A percentile compares a stretch with the other conserved stretches of the same genome.
These are phyloP conservation scores for Spirogloea muscicola DNA, from an alignment of 139 green algal genomes.

Conservation along the genomic window DNA sequence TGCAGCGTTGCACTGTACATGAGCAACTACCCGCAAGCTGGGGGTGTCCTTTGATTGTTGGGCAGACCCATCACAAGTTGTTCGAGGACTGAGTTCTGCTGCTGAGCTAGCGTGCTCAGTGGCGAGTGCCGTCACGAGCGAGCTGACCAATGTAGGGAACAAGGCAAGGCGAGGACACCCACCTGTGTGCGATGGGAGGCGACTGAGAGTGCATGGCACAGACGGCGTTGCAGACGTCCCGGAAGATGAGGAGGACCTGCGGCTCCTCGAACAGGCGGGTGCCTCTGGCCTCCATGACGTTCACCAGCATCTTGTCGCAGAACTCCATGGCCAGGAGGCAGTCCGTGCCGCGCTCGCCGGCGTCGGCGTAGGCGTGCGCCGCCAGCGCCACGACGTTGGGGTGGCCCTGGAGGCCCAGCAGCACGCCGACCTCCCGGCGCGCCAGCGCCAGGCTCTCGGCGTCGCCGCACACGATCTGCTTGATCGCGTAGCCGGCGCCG, in stretches of 20 bases:
- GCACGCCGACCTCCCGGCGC: constrained; percentile 21
- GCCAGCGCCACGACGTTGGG: constrained; percentile 38
- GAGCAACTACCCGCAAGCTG: not conserved
- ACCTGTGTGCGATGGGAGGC: constrained; percentile 43
- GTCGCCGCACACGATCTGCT: constrained; percentile 36
- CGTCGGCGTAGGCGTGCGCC: constrained; percentile 19
- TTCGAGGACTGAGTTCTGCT: not conserved
- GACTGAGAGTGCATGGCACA: constrained; percentile 37
- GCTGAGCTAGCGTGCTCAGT: not conserved
- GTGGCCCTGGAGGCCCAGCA: constrained; percentile 28
- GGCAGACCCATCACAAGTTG: not conserved
- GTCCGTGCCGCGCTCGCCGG: constrained; percentile 8
- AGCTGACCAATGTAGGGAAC: not conserved
- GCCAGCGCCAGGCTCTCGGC: constrained; percentile 12
- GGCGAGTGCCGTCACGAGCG: not conserved
- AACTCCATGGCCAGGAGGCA: constrained; percentile 40
- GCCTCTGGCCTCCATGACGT: constrained; percentile 22
- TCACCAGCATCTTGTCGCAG: constrained; percentile 44
- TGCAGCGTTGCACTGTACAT: not conserved
- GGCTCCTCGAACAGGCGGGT: constrained; percentile 18
- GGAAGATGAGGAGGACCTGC: constrained; percentile 38
- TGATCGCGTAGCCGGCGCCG: constrained; percentile 31
- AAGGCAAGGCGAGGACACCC: not conserved
- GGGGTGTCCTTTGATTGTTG: not conserved
- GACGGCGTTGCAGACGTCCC: constrained; percentile 42